Percentiles rank a stretch among this genome's conserved stretches.
Evolutionary conservation across 2,329 filamentous ascomycete species (phyloP).

Genomic region (Pseudogymnoascus sp.): DNA sequence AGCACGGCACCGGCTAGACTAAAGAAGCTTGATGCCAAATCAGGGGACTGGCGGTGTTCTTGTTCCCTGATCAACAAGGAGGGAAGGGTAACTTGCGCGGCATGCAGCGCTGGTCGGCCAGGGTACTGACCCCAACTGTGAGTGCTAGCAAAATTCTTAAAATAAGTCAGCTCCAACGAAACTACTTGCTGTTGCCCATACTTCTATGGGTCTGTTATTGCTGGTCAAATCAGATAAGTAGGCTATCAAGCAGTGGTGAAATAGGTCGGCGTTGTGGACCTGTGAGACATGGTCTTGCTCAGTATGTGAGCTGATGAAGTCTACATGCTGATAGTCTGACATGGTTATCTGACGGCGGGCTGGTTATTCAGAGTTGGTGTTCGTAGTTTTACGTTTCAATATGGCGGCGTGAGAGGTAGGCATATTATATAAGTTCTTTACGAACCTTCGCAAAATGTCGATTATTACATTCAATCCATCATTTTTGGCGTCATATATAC

Average conservation of each 20-base stretch:
- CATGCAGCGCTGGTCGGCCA: not conserved
- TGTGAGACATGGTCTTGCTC: too few relatives aligned
- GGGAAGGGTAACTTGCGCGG: not conserved
- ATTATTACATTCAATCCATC: not conserved
- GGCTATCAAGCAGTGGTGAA: too few relatives aligned
- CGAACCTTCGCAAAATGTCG: conserved; percentile 8
- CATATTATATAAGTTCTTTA: not conserved
- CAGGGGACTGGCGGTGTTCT: not conserved
- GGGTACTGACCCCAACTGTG: not conserved
- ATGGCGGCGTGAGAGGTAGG: not conserved
- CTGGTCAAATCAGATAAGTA: too few relatives aligned
- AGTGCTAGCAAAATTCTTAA: too few relatives aligned
- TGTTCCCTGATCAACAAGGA: not conserved
- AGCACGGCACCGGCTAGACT: not conserved
- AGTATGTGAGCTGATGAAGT: too few relatives aligned
- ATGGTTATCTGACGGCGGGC: too few relatives aligned
- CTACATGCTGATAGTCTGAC: too few relatives aligned
- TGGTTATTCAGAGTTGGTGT: too few relatives aligned
- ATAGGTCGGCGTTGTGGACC: too few relatives aligned
- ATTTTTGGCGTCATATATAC: not conserved
- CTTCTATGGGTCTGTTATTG: too few relatives aligned
- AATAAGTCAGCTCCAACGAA: too few relatives aligned
- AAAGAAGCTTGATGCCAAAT: not conserved
- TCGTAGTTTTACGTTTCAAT: not conserved
- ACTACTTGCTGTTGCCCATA: too few relatives aligned